A percentile compares a stretch with the other conserved stretches of the same genome.
phyloP scores from a whole-genome alignment of 1,139 yeast genomes.

The Pichia norvegensis region DNA sequence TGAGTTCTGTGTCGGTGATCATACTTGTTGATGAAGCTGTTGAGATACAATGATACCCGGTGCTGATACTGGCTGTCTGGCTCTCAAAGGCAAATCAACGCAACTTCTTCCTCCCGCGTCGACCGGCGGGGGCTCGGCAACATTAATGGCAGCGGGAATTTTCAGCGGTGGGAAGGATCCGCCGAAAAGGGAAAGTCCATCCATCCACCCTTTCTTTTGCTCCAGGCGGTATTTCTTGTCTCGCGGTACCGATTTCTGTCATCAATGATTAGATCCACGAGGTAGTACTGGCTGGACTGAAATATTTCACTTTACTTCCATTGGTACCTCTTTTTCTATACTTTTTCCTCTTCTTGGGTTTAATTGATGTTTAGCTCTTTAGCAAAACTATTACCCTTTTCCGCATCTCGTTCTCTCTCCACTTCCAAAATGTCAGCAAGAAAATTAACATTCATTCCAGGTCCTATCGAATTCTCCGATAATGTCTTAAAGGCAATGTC shows the following conservation, averaged over 20 bases:
- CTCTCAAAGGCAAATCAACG: too few species aligned
- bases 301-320: not conserved
- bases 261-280: too few species aligned
- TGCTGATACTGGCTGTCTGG: not conserved
- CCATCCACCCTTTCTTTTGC: too few species aligned
- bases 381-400: not conserved
- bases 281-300: not conserved
- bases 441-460: constrained; percentile 61
- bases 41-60: too few species aligned
- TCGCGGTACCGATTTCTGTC: too few species aligned
- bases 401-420: not conserved
- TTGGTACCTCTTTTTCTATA: not conserved
- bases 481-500: constrained; percentile 76
- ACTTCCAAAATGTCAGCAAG: constrained; percentile 14
- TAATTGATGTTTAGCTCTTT: not conserved
- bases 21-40: not conserved
- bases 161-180: too few species aligned
- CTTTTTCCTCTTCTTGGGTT: not conserved
- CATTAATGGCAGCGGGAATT: too few species aligned
- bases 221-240: too few species aligned
- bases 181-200: too few species aligned
- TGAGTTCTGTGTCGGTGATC: constrained; percentile 6
- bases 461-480: constrained; percentile 86
- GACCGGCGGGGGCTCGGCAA: too few species aligned
- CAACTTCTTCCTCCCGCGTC: too few species aligned